Conservation (phyloP, 306 rosid genomes). For the Urtica urens region DNA sequence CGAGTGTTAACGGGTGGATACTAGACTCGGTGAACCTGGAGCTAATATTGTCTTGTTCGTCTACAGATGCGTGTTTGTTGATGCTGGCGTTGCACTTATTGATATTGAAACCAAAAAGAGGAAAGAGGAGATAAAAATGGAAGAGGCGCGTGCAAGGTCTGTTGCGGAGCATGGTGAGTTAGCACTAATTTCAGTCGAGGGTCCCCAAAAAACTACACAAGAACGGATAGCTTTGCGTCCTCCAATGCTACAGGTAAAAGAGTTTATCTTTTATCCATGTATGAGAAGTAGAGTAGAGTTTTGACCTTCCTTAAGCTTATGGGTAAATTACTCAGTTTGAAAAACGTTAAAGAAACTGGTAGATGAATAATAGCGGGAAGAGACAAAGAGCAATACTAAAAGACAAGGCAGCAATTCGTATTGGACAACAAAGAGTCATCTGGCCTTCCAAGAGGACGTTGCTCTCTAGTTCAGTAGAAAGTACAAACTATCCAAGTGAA, state of each 20-base stretch:
- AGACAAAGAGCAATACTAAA: too few relatives aligned
- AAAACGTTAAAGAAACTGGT: too few relatives aligned
- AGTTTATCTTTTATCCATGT: conserved; percentile 2
- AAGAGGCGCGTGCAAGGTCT: conserved; percentile 64
- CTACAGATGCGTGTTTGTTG: conserved; percentile 87
- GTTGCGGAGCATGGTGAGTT: conserved; percentile 82
- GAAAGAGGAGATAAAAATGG: conserved; percentile 78
- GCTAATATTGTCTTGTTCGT: conserved; percentile 12
- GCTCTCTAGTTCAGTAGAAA: too few relatives aligned
- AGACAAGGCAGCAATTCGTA: too few relatives aligned
- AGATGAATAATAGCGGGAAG: too few relatives aligned
- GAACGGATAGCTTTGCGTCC: conserved; percentile 80
- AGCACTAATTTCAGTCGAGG: conserved; percentile 79
- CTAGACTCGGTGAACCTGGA: background rate
- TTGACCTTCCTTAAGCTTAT: background rate
- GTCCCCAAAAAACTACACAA: conserved; percentile 49
- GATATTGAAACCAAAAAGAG: conserved; percentile 83
- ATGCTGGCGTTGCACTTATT: conserved; percentile 77
- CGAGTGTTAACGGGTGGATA: background rate
- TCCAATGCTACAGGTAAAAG: conserved; percentile 89
- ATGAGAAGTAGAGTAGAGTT: background rate
- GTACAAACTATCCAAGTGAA: too few relatives aligned
- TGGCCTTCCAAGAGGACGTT: too few relatives aligned
- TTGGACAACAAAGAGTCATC: too few relatives aligned
- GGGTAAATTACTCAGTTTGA: too few relatives aligned